phyloP scores from a whole-genome alignment of 2,329 filamentous ascomycete species.

The Elsinoe perseae region DNA sequence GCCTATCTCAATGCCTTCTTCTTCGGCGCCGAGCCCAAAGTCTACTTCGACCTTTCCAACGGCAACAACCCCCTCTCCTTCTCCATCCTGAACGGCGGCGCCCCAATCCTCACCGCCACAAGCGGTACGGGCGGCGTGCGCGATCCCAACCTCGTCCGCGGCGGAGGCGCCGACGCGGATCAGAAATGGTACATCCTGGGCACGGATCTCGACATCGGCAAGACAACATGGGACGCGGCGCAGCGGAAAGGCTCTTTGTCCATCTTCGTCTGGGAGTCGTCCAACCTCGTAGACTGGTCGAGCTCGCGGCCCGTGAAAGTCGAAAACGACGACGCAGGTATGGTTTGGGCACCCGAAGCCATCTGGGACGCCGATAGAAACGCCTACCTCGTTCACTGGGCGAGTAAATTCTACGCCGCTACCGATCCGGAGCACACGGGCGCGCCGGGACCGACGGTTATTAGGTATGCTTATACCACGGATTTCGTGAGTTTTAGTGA shows the following conservation, averaged over 20 bases:
- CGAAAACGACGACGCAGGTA: slow-evolving; percentile 47
- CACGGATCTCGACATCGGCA: slow-evolving; percentile 46
- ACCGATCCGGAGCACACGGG: slow-evolving; percentile 46
- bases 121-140: slow-evolving; percentile 47
- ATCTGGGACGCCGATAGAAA: slow-evolving; percentile 44
- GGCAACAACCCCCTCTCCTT: slow-evolving; percentile 46
- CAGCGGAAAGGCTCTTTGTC: slow-evolving; percentile 45
- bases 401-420: slow-evolving; percentile 39
- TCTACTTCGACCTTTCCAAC: slow-evolving; percentile 38
- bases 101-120: slow-evolving; percentile 43
- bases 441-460: slow-evolving; percentile 27
- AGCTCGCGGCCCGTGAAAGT: slow-evolving; percentile 44
- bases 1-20: slow-evolving; percentile 11
- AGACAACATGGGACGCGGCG: slow-evolving; percentile 42
- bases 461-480: slow-evolving; percentile 49
- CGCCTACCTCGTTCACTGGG: slow-evolving; percentile 45
- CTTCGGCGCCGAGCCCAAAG: slow-evolving; percentile 13
- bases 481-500: slow-evolving; percentile 48
- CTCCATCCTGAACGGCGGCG: slow-evolving; percentile 42
- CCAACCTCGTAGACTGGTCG: slow-evolving; percentile 44
- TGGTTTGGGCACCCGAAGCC: slow-evolving; percentile 53
- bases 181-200: slow-evolving; percentile 51
- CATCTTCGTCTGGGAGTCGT: slow-evolving; percentile 51
- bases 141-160: slow-evolving; percentile 45
- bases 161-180: slow-evolving; percentile 40